These are phyloP conservation scores for Russula abietina DNA, from an alignment of 768 basidiomycete species.

Conservation along the genomic window DNA sequence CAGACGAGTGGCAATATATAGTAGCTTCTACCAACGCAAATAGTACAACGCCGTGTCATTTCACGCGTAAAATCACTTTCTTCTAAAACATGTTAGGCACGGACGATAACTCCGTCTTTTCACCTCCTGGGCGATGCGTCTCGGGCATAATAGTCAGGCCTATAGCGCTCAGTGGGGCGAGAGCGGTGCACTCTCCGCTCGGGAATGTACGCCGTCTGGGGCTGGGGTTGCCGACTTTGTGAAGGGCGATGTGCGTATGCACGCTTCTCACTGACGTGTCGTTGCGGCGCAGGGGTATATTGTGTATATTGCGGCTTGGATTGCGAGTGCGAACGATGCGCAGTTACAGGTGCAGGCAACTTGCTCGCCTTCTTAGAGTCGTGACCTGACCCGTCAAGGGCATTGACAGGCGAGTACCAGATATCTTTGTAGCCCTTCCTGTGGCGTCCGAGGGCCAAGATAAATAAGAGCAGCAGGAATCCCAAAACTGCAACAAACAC, in stretches of 20 bases:
- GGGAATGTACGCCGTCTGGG: slow-evolving; percentile 20
- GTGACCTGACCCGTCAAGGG: slow-evolving; percentile 62
- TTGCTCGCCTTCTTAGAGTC: slow-evolving; percentile 32
- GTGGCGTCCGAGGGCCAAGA: slow-evolving; percentile 40
- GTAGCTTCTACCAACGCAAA: background rate
- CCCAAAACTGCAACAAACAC: slow-evolving; percentile 38
- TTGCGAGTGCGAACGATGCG: slow-evolving; percentile 26
- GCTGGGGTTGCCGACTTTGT: slow-evolving; percentile 21
- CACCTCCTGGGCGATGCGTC: slow-evolving; percentile 33
- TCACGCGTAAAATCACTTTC: slow-evolving; percentile 2
- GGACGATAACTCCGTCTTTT: background rate
- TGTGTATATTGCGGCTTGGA: slow-evolving; percentile 1
- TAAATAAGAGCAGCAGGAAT: slow-evolving; percentile 43
- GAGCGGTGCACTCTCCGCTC: slow-evolving; percentile 11
- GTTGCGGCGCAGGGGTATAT: slow-evolving; percentile 10
- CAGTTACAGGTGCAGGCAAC: slow-evolving; percentile 39
- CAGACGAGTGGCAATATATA: slow-evolving; percentile 3
- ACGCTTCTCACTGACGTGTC: slow-evolving; percentile 20
- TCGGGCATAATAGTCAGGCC: slow-evolving; percentile 31
- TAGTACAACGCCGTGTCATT: slow-evolving; percentile 9
- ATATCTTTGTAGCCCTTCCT: slow-evolving; percentile 43
- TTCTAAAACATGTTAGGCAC: background rate
- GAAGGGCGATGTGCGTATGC: slow-evolving; percentile 6
- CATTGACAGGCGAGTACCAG: slow-evolving; percentile 67
- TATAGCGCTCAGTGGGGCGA: slow-evolving; percentile 24